Conservation (phyloP, 192 early-diverging fungal species). For the Gigaspora rosea region DNA sequence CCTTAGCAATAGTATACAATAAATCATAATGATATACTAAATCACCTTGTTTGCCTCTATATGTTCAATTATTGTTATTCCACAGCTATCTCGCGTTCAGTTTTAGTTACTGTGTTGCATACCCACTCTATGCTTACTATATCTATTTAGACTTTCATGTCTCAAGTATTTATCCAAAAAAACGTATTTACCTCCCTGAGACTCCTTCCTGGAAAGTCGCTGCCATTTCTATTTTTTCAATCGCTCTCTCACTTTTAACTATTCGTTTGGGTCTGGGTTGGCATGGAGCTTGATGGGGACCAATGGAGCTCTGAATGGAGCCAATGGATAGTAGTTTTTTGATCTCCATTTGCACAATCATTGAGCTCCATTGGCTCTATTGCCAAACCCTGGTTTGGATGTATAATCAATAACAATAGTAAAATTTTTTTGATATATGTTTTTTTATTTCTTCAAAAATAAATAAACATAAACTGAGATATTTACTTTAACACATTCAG, state of each 20-base stretch:
- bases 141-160: background rate
- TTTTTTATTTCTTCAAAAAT: too few relatives aligned
- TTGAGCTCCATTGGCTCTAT: too few relatives aligned
- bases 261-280: background rate
- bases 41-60: background rate
- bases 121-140: background rate
- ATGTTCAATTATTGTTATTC: background rate
- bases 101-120: background rate
- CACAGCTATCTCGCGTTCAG: background rate
- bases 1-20: background rate
- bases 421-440: too few relatives aligned
- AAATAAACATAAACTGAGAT: too few relatives aligned
- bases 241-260: background rate
- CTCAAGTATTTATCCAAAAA: background rate
- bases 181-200: conserved; percentile 16
- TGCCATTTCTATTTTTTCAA: background rate
- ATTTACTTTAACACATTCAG: too few relatives aligned
- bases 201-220: background rate
- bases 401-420: too few relatives aligned
- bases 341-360: too few relatives aligned
- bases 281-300: too few relatives aligned
- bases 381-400: too few relatives aligned
- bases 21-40: background rate
- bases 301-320: too few relatives aligned
- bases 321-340: too few relatives aligned